Base-by-base conservation (phyloP, 306 rosid genomes). In the Glycine soja region DNA sequence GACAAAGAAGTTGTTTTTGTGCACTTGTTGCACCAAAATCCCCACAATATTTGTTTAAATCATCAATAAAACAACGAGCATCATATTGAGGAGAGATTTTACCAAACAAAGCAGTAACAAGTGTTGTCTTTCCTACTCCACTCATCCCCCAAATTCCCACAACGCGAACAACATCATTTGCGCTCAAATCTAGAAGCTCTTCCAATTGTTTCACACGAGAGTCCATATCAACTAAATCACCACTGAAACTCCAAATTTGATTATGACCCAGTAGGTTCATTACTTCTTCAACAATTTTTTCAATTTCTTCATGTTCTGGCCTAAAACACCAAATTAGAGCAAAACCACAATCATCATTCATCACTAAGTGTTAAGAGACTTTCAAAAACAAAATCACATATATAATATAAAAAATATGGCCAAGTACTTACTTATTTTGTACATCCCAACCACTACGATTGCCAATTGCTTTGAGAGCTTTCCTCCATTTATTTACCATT, bases 131-230 rank as follows among this genome's bases (percentile, higher is more conserved):
- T 38, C 42, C 42, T 38, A 38, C 4, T 38, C 42, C 79, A 11
- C 71, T 46, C 80, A 88, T 88, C 81, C 47, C 80, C 14, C 46
- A 61, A 19, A 75, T 30, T 0, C 80, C 71, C 5, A 61, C 9
- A 24, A 75, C 71, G 62, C 32, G 30, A 43, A 45, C 48, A 24
- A 2, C 59, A 3, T 61, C 47, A 19, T 43, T 1, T 3, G 84
- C 43, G 4, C 8, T 40, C 11, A 81, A 64, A 32, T 1, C 43
- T 12, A 73, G 0, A 67, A 65, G 76, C 11, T 56, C 48, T 56
- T 75, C 64, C 10, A 80, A 34, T 34, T 57, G 48, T 40, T 63
- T 56, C 8, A 48, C 79, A 13, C 74, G 79, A 51, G 74, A 8
- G 9, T 51, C 18, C 58, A 80, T 80, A 45, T 63, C 84, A 72